A percentile compares a stretch with the other conserved stretches of the same genome.
These are phyloP conservation scores for Skeletonema menzelii DNA, from an alignment of 108 stramenopile species.

Conservation along the genomic window DNA sequence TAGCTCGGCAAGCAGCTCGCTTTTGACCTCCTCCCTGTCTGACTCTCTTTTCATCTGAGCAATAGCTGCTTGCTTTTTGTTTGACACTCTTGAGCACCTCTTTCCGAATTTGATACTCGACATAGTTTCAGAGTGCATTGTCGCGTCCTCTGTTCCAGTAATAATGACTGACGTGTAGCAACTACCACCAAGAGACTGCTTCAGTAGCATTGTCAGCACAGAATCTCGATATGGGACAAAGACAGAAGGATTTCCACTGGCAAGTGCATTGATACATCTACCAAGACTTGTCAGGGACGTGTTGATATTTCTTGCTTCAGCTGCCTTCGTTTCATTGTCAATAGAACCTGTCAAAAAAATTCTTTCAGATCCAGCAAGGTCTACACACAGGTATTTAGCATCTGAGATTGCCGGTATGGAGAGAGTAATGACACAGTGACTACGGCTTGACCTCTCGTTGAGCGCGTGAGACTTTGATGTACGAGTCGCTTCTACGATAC, in stretches of 20 bases:
- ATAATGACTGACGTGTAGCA: conserved; percentile 4
- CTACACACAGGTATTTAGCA: conserved; percentile 22
- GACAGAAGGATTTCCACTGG: conserved; percentile 3
- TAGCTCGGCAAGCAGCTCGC: neutral
- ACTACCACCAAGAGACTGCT: conserved; percentile 30
- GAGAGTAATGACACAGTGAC: neutral
- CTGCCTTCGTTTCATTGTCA: neutral
- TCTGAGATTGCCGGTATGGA: neutral
- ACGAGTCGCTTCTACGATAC: neutral
- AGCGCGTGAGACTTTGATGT: neutral
- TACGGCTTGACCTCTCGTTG: neutral
- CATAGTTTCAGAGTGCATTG: neutral
- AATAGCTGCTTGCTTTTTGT: neutral
- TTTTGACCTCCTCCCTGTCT: neutral
- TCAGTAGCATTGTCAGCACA: conserved; percentile 32
- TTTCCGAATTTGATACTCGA: neutral
- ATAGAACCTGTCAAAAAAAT: conserved; percentile 22
- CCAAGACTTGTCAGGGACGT: conserved; percentile 20
- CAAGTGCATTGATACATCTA: conserved; percentile 33
- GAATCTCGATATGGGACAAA: conserved; percentile 49
- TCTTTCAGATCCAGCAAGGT: conserved; percentile 41
- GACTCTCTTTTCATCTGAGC: neutral
- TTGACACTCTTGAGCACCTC: neutral
- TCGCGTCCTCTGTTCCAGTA: conserved; percentile 2
- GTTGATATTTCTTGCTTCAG: conserved; percentile 46